Conservation (phyloP, 768 basidiomycete species). For the Rhizopogon vinicolor region DNA sequence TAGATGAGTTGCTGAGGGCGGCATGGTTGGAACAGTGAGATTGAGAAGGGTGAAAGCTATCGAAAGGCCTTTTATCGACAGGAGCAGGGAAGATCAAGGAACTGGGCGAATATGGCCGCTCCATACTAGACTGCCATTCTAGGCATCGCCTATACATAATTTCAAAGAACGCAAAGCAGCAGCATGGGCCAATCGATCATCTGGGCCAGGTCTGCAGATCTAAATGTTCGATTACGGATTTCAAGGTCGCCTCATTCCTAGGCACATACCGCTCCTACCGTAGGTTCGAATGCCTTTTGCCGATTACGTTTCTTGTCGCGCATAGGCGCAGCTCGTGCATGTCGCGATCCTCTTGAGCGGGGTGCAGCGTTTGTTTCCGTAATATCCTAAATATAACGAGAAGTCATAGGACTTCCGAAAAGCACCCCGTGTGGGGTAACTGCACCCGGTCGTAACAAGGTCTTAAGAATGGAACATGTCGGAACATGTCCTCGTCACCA, state of each 20-base stretch:
- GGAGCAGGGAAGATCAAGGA: background rate
- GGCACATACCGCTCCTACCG: background rate
- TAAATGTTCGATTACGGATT: background rate
- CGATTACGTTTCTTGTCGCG: too few species aligned
- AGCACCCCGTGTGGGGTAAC: too few species aligned
- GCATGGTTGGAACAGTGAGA: constrained; percentile 11
- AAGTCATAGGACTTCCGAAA: too few species aligned
- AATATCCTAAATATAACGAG: too few species aligned
- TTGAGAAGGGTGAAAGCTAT: background rate
- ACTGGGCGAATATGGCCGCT: background rate
- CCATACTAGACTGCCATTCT: background rate
- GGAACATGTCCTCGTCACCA: too few species aligned
- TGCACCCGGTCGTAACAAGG: too few species aligned
- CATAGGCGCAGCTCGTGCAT: too few species aligned
- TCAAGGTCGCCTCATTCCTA: background rate
- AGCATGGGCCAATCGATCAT: background rate
- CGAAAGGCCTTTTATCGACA: background rate
- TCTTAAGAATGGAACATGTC: too few species aligned
- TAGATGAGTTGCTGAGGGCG: constrained; percentile 29
- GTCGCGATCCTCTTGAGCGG: background rate
- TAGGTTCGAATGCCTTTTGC: too few species aligned
- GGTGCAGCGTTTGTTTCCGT: background rate
- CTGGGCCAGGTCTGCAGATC: background rate
- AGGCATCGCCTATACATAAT: background rate
- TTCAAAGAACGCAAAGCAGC: background rate